These are phyloP conservation scores for Phytophthora cryptogea DNA, from an alignment of 352 stramenopile species.

Conservation along the genomic window DNA sequence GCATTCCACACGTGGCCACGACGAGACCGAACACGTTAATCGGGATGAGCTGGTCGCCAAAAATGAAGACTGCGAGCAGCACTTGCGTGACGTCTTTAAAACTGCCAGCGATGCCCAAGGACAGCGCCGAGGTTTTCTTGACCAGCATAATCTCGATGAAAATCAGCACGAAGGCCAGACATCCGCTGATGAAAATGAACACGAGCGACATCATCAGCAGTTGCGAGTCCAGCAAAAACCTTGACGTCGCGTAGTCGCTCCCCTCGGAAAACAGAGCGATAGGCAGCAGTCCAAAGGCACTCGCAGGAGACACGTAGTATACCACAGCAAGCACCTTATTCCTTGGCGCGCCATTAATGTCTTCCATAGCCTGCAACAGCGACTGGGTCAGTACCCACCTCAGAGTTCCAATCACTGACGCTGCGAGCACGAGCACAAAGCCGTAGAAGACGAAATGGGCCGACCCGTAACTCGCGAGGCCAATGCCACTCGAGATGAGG, in stretches of 20 bases:
- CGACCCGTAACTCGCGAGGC: constrained; percentile 72
- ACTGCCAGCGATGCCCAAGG: constrained; percentile 76
- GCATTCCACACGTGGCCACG: constrained; percentile 72
- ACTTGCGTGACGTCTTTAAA: constrained; percentile 86
- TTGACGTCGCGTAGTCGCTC: constrained; percentile 49
- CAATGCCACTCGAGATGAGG: constrained; percentile 74
- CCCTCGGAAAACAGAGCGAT: constrained; percentile 66
- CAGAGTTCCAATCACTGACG: constrained; percentile 74
- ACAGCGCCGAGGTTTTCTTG: constrained; percentile 83
- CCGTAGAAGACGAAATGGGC: constrained; percentile 76
- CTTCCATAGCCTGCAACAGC: constrained; percentile 67
- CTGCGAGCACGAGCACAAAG: constrained; percentile 71
- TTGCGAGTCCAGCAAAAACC: constrained; percentile 55
- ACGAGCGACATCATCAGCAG: constrained; percentile 55
- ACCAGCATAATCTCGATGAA: constrained; percentile 84
- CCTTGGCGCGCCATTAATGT: constrained; percentile 29
- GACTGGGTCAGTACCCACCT: constrained; percentile 87
- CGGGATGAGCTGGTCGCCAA: constrained; percentile 61
- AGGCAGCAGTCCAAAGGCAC: constrained; percentile 69
- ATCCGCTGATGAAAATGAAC: constrained; percentile 74
- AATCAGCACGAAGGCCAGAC: constrained; percentile 77
- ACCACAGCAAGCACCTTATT: constrained; percentile 82
- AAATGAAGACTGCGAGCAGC: constrained; percentile 76
- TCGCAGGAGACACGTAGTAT: constrained; percentile 82
- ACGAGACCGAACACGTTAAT: constrained; percentile 76